Evolutionary conservation across 139 green algal species (phyloP), one percentile per base, ranked within the genome.

Genomic region (Chlorella sp.): DNA sequence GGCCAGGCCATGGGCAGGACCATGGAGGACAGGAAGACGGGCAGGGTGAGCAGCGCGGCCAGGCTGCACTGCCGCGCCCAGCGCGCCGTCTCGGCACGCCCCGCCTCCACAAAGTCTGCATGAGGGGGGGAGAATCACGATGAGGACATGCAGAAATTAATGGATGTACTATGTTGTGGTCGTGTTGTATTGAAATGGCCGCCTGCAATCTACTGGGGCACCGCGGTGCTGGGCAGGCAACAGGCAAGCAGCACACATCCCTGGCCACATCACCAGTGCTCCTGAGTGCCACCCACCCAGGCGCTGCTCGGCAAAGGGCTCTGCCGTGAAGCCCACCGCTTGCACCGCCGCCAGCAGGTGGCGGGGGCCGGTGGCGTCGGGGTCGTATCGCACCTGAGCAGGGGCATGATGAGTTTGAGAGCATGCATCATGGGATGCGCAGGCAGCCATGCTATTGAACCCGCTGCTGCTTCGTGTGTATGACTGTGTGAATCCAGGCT

Each of bases 1-100:
- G 77, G 77, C 77, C 77, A 83, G 5, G 96, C 80, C 84, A 94
- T 92, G 38, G 95, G 94, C 76, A 97, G 89, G 40, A 99, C 89
- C 95, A 98, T 98, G 40, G 94, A 92, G 38, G 98, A 74, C 34
- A 99, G 78, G 74, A 98, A 96, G 32, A 99, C 88, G 9, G 96
- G 97, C 28, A 97, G 73, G 0, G 96, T 98, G 85, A 98, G 95
- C 30, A 86, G 34, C 19, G 92, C 68, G 69, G 86, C 87, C 34
- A 46, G 48, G 22, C 62, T 40, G 2, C 94, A 86, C 86, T 93
- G 74, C 3, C 60, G 67, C 44, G 85, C 62, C 92, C 92, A 95
- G 70, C 88, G 80, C 28, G 58, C 83, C 64, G 91, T 82, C 88
- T 97, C 93, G 40, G 68, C 83, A 30, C 65, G 73, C 40, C 85